A percentile compares a stretch with the other conserved stretches of the same genome.
These are phyloP conservation scores for Beauveria sp. DNA, from an alignment of 2,329 filamentous ascomycete genomes.

Conservation along the genomic window DNA sequence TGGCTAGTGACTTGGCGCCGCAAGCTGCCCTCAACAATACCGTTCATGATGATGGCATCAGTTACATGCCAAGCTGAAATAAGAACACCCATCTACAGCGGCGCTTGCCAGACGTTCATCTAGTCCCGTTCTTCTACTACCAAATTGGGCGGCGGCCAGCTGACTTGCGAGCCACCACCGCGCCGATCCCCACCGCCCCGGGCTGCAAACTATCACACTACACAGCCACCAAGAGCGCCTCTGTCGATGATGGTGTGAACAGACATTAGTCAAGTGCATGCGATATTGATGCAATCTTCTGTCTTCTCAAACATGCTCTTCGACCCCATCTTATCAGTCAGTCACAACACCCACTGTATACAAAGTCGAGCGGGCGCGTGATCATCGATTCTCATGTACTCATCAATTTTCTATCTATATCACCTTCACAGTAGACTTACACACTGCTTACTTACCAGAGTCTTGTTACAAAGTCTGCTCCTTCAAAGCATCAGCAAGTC, in stretches of 20 bases:
- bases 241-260: background rate
- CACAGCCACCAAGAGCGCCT: background rate
- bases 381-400: background rate
- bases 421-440: background rate
- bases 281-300: background rate
- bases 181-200: background rate
- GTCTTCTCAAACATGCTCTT: too few relatives aligned
- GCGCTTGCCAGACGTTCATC: background rate
- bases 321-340: background rate
- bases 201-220: background rate
- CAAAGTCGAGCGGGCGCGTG: background rate
- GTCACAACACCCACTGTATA: background rate
- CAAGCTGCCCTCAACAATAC: background rate
- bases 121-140: background rate
- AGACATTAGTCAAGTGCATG: background rate
- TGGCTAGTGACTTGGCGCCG: background rate
- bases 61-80: background rate
- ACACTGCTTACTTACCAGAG: background rate
- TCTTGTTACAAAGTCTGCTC: background rate
- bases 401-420: background rate
- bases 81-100: background rate
- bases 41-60: background rate
- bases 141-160: conserved; percentile 2
- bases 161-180: conserved; percentile 1
- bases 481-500: conserved; percentile 62